Evolutionary conservation across 148 eudicot species (phyloP).

Genomic region (Nyssa sinensis): DNA sequence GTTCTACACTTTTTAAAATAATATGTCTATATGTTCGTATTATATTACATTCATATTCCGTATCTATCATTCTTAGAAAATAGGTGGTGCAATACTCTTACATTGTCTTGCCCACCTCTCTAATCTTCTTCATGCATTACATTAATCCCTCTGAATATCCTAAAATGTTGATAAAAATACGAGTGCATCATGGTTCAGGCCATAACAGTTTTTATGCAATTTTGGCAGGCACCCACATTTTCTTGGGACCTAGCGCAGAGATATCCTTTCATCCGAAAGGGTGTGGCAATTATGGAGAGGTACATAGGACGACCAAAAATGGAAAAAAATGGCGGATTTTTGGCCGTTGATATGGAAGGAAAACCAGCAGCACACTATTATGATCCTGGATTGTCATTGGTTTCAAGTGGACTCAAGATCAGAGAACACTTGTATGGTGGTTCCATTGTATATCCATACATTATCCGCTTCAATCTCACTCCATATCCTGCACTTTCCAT

Average conservation of each 20-base stretch:
- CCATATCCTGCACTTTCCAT: conserved; percentile 32
- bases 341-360: conserved; percentile 71
- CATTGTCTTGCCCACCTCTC: too few species aligned
- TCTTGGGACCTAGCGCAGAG: conserved; percentile 25
- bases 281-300: conserved; percentile 35
- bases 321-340: conserved; percentile 50
- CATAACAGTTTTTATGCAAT: not conserved
- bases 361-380: conserved; percentile 46
- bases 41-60: too few species aligned
- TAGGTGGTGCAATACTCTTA: too few species aligned
- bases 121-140: too few species aligned
- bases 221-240: conserved; percentile 34
- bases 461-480: conserved; percentile 53
- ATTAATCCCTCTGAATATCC: not conserved
- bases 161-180: too few species aligned
- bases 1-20: too few species aligned
- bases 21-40: too few species aligned
- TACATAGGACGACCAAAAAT: conserved; percentile 33
- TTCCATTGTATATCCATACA: conserved; percentile 39
- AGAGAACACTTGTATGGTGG: conserved; percentile 57
- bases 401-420: conserved; percentile 44
- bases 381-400: conserved; percentile 35
- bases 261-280: conserved; percentile 48
- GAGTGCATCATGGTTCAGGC: too few species aligned
- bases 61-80: too few species aligned